Evolutionary conservation across 2,329 filamentous ascomycete genomes (phyloP).

Genomic region (Chaetomium strumarium): DNA sequence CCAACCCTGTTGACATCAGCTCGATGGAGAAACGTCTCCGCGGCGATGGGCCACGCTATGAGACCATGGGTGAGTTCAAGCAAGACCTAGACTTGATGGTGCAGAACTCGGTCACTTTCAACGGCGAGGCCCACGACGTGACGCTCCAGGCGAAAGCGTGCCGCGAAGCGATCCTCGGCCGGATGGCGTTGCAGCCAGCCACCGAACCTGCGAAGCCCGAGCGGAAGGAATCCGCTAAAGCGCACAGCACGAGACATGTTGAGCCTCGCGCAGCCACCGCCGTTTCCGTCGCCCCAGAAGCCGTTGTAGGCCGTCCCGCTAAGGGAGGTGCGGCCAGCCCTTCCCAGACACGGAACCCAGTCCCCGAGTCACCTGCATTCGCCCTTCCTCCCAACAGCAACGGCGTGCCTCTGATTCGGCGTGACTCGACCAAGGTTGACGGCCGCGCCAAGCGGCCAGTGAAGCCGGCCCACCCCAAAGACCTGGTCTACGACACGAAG

Average conservation of each 20-base stretch:
- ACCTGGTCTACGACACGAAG: constrained; percentile 77
- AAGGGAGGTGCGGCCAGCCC: constrained; percentile 24
- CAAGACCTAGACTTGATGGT: constrained; percentile 72
- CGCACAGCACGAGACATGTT: constrained; percentile 40
- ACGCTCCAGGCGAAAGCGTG: constrained; percentile 51
- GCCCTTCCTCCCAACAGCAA: constrained; percentile 61
- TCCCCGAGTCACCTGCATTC: constrained; percentile 45
- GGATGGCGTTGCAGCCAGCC: constrained; percentile 39
- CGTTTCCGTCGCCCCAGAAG: constrained; percentile 20
- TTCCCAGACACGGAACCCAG: constrained; percentile 27
- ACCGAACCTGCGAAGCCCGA: constrained; percentile 56
- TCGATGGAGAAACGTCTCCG: constrained; percentile 79
- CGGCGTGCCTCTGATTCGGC: constrained; percentile 74
- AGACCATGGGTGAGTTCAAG: constrained; percentile 64
- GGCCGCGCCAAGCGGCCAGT: constrained; percentile 88
- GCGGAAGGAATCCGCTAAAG: constrained; percentile 49
- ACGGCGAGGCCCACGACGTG: constrained; percentile 70
- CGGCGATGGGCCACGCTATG: constrained; percentile 53
- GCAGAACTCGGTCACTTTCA: constrained; percentile 74
- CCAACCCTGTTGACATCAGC: constrained; percentile 75
- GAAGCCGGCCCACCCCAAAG: constrained; percentile 82
- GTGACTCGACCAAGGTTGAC: constrained; percentile 73
- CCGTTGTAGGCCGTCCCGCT: constrained; percentile 30
- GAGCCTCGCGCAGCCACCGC: constrained; percentile 35
- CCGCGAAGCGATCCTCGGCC: constrained; percentile 49